Conservation (phyloP, 2,329 filamentous ascomycete species). For the Fusarium neocosmosporiellum region DNA sequence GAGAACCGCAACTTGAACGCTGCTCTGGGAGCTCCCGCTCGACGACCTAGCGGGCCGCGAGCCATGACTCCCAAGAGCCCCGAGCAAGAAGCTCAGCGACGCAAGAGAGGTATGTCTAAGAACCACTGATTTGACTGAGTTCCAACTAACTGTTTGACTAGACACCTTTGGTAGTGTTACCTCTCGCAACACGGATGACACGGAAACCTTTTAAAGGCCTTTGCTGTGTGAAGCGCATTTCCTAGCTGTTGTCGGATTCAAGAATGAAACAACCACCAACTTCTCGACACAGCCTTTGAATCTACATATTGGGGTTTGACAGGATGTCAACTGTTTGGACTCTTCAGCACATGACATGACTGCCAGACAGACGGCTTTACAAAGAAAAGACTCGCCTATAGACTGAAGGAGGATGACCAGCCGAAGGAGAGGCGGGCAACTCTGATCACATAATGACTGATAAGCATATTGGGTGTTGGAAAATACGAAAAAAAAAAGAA, state of each 20-base stretch:
- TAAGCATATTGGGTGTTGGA: conserved; percentile 18
- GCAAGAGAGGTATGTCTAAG: conserved; percentile 65
- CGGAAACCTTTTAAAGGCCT: conserved; percentile 49
- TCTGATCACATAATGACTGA: conserved; percentile 27
- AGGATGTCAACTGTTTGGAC: conserved; percentile 20
- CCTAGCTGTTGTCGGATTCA: conserved; percentile 1
- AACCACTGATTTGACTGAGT: neutral
- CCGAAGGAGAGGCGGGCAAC: conserved; percentile 18
- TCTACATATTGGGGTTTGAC: neutral
- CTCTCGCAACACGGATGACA: conserved; percentile 51
- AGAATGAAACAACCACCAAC: conserved; percentile 14
- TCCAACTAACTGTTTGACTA: conserved; percentile 37
- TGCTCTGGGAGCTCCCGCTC: conserved; percentile 62
- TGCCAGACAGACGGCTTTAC: conserved; percentile 22
- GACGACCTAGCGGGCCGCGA: conserved; percentile 68
- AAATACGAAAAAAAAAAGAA: conserved; percentile 29
- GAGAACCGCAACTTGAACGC: conserved; percentile 69
- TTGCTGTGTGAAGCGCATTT: conserved; percentile 2
- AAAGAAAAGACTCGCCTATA: conserved; percentile 31
- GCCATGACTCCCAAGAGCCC: conserved; percentile 70
- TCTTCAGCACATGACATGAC: conserved; percentile 18
- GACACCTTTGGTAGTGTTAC: conserved; percentile 51
- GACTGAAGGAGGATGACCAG: conserved; percentile 24
- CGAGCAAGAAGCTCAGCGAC: conserved; percentile 60
- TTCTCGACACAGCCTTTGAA: conserved; percentile 10